Evolutionary conservation across 2,329 filamentous ascomycete genomes (phyloP).

Genomic region (Diaporthe sp.): DNA sequence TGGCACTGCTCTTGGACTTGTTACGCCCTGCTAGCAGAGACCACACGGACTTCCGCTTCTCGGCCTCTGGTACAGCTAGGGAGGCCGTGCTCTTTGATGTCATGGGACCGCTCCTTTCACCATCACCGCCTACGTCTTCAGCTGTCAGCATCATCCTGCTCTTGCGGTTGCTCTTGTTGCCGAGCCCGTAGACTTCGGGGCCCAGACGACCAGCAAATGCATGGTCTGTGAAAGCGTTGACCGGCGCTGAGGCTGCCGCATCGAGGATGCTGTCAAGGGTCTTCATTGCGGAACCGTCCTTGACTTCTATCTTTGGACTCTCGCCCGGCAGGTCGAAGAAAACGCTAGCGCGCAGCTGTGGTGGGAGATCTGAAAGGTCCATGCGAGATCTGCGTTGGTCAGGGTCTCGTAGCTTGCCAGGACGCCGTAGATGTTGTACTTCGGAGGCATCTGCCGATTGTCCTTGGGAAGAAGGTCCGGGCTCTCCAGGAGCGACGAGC

Average conservation of each 20-base stretch:
- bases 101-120: conserved; percentile 43
- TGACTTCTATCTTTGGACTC: conserved; percentile 67
- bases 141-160: conserved; percentile 39
- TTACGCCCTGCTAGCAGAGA: conserved; percentile 45
- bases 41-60: conserved; percentile 42
- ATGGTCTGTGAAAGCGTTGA: conserved; percentile 93
- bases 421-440: conserved; percentile 48
- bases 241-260: conserved; percentile 88
- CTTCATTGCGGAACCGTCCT: conserved; percentile 86
- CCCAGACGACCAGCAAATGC: conserved; percentile 83
- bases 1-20: conserved; percentile 41
- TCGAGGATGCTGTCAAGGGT: conserved; percentile 94
- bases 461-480: conserved; percentile 39
- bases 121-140: not conserved
- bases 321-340: conserved; percentile 84
- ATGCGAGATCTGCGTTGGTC: conserved; percentile 57
- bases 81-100: conserved; percentile 45
- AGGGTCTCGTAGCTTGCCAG: conserved; percentile 47
- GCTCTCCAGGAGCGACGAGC: conserved; percentile 26
- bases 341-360: conserved; percentile 89
- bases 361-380: conserved; percentile 73
- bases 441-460: conserved; percentile 40
- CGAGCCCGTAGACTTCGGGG: conserved; percentile 78
- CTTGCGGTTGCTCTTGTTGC: conserved; percentile 63
- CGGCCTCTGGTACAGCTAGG: conserved; percentile 41